Evolutionary conservation across 2,329 filamentous ascomycete genomes (phyloP), one percentile per base, ranked within the genome.

Genomic region (Grosmannia huntii): DNA sequence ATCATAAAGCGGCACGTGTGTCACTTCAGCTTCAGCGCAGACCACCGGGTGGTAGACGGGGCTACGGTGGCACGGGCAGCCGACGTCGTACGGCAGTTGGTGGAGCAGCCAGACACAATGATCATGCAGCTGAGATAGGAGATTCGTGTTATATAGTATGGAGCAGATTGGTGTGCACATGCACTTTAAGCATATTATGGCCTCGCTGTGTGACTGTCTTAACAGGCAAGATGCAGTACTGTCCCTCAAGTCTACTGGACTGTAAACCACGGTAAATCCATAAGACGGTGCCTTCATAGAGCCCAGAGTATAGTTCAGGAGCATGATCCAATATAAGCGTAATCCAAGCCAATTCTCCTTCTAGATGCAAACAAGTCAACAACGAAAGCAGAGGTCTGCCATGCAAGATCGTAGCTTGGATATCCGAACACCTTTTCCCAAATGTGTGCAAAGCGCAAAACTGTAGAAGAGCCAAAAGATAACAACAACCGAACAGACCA

Each of bases 11-110:
- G 84, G 70, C 86, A 95, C 67, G 80, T 95, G 61, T 86, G 86
- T 69, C 90, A 95, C 68, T 90, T 97, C 65, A 97, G 91, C 72
- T 97, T 92, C 92, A 92, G 89, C 70, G 92, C 92, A 6, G 91
- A 97, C 71, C 94, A 99, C 72, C 79, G 94, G 23, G 88, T 97
- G 57, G 84, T 97, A 53, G 94, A 99, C 72, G 94, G 94, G 2
- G 92, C 92, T 53, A 96, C 91, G 60, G 90, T 96, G 81, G 94
- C 94, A 23, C 81, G 91, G 64, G 92, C 92, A 69, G 90, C 90
- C 14, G 90, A 91, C 66, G 80, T 86, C 62, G 87, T 97, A 25
- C 83, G 84, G 65, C 76, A 77, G 56, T 83, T 88, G 64, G 80
- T 97, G 46, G 91, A 97, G 74, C 83, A 89, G 67, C 89, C 92